Base-by-base conservation (phyloP, 768 basidiomycete genomes). In the Suillus clintonianus region DNA sequence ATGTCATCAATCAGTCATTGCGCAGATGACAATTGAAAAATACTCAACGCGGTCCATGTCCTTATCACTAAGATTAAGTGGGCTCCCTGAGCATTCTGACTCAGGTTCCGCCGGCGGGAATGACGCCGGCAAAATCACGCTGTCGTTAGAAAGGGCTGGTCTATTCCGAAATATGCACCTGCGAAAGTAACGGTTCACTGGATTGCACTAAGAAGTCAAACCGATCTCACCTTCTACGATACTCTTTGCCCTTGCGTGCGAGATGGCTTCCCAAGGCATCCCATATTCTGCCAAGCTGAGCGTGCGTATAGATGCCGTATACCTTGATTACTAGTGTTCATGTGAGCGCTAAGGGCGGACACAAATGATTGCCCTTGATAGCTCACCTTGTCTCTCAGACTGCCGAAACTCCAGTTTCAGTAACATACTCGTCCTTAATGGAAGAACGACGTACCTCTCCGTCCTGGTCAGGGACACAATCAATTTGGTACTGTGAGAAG, bases 271-370 rank as follows among this genome's bases (percentile, higher is more conserved):
- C 78, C 53, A 87, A 71, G 0, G 76, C 70, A 19, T 80, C 79
- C 85, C 86, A 86, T 32, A 85, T 73, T 6, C 78, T 76, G 51
- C 80, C 78, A 37, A 84, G 67, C 63, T 84, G 82, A 0, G 78
- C 78, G 39, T 85, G 82, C 0, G 82, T 83, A 36, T 80, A 84
- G 11, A 86, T 77, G 1, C 83, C 83, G 58, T 84, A 85, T 43
- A 86, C 77, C 39, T 76, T 79, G 60, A 86, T 76, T 2, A 74
- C 85, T 85, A 59, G 22, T 19, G 39, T 51, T 27, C 30, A 56
- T 5, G 34, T 17, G 17, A 54, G 32, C 6, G 15, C 45, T 45
- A 34, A 59, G 19, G 24, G n/a, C 0, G 8, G 17, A 14, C 5
- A 34, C 59, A 34, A 32, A 59, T 14, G 24, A 30, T 7, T 10